These are phyloP conservation scores for Chytriomyces confervae DNA, from an alignment of 192 early-diverging fungal genomes.

Conservation along the genomic window DNA sequence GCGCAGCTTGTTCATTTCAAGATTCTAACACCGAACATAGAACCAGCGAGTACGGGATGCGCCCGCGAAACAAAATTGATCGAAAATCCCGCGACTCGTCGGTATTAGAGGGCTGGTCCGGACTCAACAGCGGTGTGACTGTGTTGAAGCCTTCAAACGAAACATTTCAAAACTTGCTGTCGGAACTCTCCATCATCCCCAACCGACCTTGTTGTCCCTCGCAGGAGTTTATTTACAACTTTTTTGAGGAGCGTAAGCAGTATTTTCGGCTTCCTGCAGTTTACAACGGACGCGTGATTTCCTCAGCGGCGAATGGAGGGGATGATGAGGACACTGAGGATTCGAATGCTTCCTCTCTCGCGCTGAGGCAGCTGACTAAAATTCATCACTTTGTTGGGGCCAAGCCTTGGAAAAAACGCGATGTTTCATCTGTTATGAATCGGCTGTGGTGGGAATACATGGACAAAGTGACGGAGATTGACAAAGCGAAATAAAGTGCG, in stretches of 20 bases:
- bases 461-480: background rate
- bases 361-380: constrained; percentile 18
- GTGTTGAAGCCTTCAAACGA: constrained; percentile 41
- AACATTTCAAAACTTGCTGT: constrained; percentile 26
- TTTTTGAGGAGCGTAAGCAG: constrained; percentile 39
- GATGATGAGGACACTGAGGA: constrained; percentile 2
- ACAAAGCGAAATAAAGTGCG: background rate
- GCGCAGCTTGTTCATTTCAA: background rate
- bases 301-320: background rate
- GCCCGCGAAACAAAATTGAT: constrained; percentile 20
- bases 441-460: constrained; percentile 39
- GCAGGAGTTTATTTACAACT: constrained; percentile 40
- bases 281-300: constrained; percentile 34
- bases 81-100: constrained; percentile 13
- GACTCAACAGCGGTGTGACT: constrained; percentile 40
- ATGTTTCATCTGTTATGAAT: constrained; percentile 24
- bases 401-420: constrained; percentile 41
- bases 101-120: constrained; percentile 32
- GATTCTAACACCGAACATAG: background rate
- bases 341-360: background rate
- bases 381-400: constrained; percentile 41
- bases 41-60: constrained; percentile 16
- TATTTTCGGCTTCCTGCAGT: constrained; percentile 34
- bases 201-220: constrained; percentile 42
- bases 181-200: constrained; percentile 35